Conservation (phyloP, 139 green algal genomes). For the Asterochloris erici region DNA sequence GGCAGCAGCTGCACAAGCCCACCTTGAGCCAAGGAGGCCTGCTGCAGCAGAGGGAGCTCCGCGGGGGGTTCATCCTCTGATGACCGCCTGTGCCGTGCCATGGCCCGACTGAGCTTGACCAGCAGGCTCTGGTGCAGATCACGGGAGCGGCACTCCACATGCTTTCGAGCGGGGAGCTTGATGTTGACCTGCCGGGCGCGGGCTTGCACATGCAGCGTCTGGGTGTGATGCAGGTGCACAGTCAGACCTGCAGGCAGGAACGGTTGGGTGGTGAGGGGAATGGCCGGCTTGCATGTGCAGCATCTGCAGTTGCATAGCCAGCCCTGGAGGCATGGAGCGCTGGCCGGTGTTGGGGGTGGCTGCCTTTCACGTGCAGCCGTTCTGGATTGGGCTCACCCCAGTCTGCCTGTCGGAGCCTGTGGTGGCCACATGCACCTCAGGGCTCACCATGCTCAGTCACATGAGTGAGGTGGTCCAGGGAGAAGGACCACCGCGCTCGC, state of each 20-base stretch:
- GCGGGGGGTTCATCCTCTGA: no score
- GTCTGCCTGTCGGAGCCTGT: no score
- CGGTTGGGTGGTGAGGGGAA: not conserved
- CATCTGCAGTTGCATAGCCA: slow-evolving; percentile 22
- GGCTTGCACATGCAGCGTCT: not conserved
- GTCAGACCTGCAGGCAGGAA: slow-evolving; percentile 10
- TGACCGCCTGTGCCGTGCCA: not conserved
- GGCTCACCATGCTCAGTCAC: slow-evolving; percentile 17
- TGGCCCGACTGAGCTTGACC: slow-evolving; percentile 28
- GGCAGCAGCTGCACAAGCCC: no score
- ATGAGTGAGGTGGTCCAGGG: slow-evolving; percentile 17
- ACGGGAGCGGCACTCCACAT: slow-evolving; percentile 20
- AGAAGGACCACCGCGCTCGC: slow-evolving; percentile 26
- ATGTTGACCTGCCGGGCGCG: not conserved
- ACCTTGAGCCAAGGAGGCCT: no score
- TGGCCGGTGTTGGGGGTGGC: not conserved
- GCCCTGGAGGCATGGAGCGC: slow-evolving; percentile 2
- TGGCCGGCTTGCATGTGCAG: no score
- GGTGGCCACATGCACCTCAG: no score
- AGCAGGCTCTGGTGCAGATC: slow-evolving; percentile 36
- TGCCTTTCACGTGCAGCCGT: no score
- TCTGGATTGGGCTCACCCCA: no score
- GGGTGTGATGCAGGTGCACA: slow-evolving; percentile 20
- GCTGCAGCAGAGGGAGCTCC: no score
- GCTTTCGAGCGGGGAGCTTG: slow-evolving; percentile 17